Conservation (phyloP, 2,329 filamentous ascomycete genomes). For the Ceratocystis alfenasii region DNA sequence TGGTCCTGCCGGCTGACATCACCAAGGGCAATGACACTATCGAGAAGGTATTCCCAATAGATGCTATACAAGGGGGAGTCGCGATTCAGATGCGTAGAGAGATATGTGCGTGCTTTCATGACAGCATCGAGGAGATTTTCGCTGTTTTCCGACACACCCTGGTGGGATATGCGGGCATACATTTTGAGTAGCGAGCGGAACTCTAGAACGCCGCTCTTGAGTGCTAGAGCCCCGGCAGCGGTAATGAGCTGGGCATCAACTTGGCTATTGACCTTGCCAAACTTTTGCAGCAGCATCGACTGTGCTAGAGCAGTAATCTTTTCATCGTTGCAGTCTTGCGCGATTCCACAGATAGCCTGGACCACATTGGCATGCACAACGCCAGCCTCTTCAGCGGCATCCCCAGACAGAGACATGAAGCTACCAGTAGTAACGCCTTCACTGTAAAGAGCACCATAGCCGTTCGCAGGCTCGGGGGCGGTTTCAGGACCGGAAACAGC, state of each 20-base stretch:
- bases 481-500: conserved; percentile 28
- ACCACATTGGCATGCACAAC: conserved; percentile 77
- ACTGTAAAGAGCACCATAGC: conserved; percentile 37
- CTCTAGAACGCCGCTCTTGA: conserved; percentile 66
- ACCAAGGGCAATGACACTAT: conserved; percentile 79
- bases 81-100: conserved; percentile 56
- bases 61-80: conserved; percentile 68
- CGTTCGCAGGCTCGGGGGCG: conserved; percentile 27
- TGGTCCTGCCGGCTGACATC: conserved; percentile 66
- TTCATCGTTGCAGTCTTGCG: conserved; percentile 65
- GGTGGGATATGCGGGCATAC: conserved; percentile 61
- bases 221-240: conserved; percentile 65
- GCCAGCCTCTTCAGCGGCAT: conserved; percentile 66
- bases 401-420: conserved; percentile 63
- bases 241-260: conserved; percentile 79
- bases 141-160: conserved; percentile 60
- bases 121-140: conserved; percentile 58
- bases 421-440: conserved; percentile 55
- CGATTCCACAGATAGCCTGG: conserved; percentile 88
- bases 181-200: conserved; percentile 78
- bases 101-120: conserved; percentile 63
- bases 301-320: conserved; percentile 90
- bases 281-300: conserved; percentile 92
- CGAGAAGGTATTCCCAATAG: conserved; percentile 72
- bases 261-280: conserved; percentile 65